Evolutionary conservation across 2,329 filamentous ascomycete species (phyloP), one percentile per base, ranked within the genome.

Genomic region (Fusarium irregulare): DNA sequence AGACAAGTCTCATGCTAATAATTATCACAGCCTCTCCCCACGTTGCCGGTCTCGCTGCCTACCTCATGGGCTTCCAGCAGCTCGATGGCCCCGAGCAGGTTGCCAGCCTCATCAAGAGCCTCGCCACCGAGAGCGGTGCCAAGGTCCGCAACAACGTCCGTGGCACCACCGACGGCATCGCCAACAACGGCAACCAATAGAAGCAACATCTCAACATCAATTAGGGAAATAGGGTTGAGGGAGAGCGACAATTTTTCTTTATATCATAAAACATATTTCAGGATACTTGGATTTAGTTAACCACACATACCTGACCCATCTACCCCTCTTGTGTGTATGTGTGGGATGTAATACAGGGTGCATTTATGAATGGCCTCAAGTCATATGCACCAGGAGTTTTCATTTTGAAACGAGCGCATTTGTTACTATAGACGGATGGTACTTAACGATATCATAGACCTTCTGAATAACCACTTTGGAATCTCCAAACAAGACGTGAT

Each of bases 1-100:
- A 34, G 30, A 21, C 21, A 27, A 23, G 37, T 37, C 49, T 23
- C 12, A 66, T 56, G 46, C 75, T 76, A 54, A 75, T 50, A 16
- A 8, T 30, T 18, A 16, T 46, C 16, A 27, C 42, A 80, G 89
- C 91, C 27, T 85, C 86, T 14, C 91, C 91, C 3, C 90, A 92
- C 76, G 84, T 92, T 56, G 86, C 88, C 49, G 91, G 91, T 49
- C 82, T 93, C 6, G 89, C 88, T 16, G 89, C 89, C 28, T 93
- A 92, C 79, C 80, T 93, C 32, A 89, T 92, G 81, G 74, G 80
- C 55, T 83, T 89, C 57, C 85, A 88, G 79, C 73, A 78, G 56
- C 77, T 89, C 65, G 81, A 78, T 10, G 78, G 79, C 50, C 70
- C 77, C n/a, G 47, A 57, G 20, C 61, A 75, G 27, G 81, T 86